These are phyloP conservation scores for Hypsizygus marmoreus DNA, from an alignment of 768 basidiomycete species.

Conservation along the genomic window DNA sequence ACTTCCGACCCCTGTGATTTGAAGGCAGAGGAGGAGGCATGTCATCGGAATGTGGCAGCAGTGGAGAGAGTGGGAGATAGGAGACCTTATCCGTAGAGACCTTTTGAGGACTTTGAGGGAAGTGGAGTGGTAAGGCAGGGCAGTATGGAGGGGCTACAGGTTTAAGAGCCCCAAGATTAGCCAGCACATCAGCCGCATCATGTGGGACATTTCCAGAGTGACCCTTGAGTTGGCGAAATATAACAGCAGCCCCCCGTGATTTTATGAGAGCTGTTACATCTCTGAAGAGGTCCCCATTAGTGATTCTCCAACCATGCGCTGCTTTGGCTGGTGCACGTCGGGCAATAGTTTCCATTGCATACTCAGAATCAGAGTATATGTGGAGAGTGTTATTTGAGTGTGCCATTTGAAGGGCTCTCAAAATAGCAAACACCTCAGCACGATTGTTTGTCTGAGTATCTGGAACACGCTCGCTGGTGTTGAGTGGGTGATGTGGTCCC, in stretches of 20 bases:
- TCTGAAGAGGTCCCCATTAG: slow-evolving; percentile 16
- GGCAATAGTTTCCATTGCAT: slow-evolving; percentile 10
- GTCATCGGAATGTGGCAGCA: background rate
- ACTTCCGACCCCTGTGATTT: background rate
- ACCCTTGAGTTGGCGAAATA: background rate
- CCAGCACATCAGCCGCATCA: background rate
- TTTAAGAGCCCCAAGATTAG: background rate
- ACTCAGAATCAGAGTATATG: slow-evolving; percentile 17
- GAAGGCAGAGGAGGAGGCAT: background rate
- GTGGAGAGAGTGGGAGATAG: background rate
- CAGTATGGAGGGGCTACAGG: background rate
- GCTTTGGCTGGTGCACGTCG: slow-evolving; percentile 3
- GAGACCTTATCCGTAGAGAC: background rate
- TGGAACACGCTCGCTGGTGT: slow-evolving; percentile 1
- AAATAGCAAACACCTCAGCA: slow-evolving; percentile 16
- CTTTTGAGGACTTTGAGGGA: background rate
- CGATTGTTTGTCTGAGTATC: slow-evolving; percentile 15
- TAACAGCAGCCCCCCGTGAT: background rate
- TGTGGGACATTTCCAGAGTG: background rate
- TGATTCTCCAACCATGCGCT: slow-evolving; percentile 12
- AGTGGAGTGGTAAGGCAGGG: background rate
- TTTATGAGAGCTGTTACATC: slow-evolving; percentile 11
- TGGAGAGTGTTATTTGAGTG: background rate
- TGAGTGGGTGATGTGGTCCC: background rate
- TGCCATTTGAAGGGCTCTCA: slow-evolving; percentile 3